A percentile compares a stretch with the other conserved stretches of the same genome.
phyloP scores from a whole-genome alignment of 257 asterid genomes.

The Thymus mandschuricus region DNA sequence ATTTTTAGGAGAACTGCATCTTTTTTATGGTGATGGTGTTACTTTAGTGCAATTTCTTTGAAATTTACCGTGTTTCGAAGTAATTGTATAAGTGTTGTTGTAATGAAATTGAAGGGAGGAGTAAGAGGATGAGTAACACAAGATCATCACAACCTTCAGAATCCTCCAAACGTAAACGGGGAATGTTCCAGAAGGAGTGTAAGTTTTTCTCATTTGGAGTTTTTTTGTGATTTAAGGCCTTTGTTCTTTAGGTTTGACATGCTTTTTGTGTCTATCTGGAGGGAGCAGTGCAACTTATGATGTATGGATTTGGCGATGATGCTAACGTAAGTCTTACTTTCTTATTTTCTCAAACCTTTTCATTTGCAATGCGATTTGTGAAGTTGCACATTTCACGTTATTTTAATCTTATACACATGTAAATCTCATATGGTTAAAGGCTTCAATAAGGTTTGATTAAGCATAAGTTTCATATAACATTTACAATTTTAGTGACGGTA shows the following conservation, averaged over 20 bases:
- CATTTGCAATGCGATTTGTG: neutral
- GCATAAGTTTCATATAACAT: too few species aligned
- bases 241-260: neutral
- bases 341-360: neutral
- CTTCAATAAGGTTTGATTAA: too few species aligned
- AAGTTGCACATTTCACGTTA: too few species aligned
- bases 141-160: conserved; percentile 75
- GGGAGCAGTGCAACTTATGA: conserved; percentile 88
- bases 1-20: neutral
- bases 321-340: conserved; percentile 46
- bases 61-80: neutral
- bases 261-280: conserved; percentile 25
- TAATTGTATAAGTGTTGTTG: neutral
- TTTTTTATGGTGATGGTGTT: neutral
- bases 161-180: conserved; percentile 86
- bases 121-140: conserved; percentile 33
- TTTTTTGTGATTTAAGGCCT: neutral
- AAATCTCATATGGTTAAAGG: too few species aligned
- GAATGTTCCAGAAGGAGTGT: conserved; percentile 96
- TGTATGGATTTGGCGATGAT: conserved; percentile 95
- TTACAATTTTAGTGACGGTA: too few species aligned
- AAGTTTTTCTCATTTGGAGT: conserved; percentile 35
- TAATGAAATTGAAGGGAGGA: conserved; percentile 3
- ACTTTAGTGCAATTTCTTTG: neutral
- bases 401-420: too few species aligned